Conservation (phyloP, 805 yeast species). For the Saccharomycopsis sp. region DNA sequence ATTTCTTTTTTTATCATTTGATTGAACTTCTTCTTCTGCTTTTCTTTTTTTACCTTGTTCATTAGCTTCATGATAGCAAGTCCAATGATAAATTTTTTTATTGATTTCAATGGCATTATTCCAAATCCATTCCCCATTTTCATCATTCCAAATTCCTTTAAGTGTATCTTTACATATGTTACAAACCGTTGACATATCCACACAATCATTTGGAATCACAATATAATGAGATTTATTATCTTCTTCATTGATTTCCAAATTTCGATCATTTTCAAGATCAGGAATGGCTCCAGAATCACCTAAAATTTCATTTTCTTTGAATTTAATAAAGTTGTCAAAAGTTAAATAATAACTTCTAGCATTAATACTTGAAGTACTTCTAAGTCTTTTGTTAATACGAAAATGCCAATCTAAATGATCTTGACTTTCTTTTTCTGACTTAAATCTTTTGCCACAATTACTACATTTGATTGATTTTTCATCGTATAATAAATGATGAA, state of each 20-base stretch:
- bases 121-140: slow-evolving; percentile 78
- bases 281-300: slow-evolving; percentile 26
- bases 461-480: slow-evolving; percentile 71
- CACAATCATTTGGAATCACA: slow-evolving; percentile 50
- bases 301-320: slow-evolving; percentile 56
- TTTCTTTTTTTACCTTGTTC: slow-evolving; percentile 17
- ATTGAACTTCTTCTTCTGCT: background rate
- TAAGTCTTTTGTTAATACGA: slow-evolving; percentile 72
- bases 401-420: slow-evolving; percentile 92
- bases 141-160: slow-evolving; percentile 59
- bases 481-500: slow-evolving; percentile 35
- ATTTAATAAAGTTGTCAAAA: slow-evolving; percentile 60
- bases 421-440: slow-evolving; percentile 41
- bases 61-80: slow-evolving; percentile 58
- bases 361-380: slow-evolving; percentile 44
- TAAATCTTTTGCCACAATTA: slow-evolving; percentile 81
- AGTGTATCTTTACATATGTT: slow-evolving; percentile 62
- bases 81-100: slow-evolving; percentile 49
- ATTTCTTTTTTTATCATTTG: background rate
- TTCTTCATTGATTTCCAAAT: background rate
- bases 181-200: slow-evolving; percentile 48
- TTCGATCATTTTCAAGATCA: too few relatives aligned
- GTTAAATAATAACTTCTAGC: slow-evolving; percentile 77
- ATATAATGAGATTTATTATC: slow-evolving; percentile 10
- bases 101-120: slow-evolving; percentile 45